Base-by-base conservation (phyloP, 1,284 basidiomycete genomes). In the Prillingera fragicola region DNA sequence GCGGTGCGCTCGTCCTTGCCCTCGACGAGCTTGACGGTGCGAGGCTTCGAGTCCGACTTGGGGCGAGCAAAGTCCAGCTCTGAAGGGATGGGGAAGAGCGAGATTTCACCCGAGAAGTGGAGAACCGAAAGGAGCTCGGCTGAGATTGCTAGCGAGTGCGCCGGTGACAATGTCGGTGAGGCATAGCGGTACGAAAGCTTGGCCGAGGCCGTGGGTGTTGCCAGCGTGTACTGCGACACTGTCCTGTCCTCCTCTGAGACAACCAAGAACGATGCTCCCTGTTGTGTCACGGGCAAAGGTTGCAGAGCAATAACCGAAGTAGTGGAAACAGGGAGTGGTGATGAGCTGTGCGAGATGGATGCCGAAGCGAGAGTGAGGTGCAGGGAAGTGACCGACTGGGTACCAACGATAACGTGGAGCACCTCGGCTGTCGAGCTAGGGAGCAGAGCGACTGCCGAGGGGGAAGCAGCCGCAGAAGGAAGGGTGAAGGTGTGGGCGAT, bases 171-270 rank as follows among this genome's bases (percentile, higher is more conserved):
- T 12, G 67, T 69, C 5, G 67, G 65, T 1, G 85, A 74, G 7
- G 84, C 42, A 80, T 76, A 65, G 72, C 80, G 50, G 79, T 65
- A 80, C 72, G 35, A 67, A 50, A 44, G 72, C 70, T 41, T 40
- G 57, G 70, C 47, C 64, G 70, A 22, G 18, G 45, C 73, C 69
- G 48, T 78, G 55, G 59, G 79, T 69, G 85, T 84, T 81, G 37
- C 82, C n/a, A 67, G 40, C 10, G 64, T 69, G 49, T 67, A 69
- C 49, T 69, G 67, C 5, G 64, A 83, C n/a, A 87, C 73, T 33
- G 84, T 80, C 17, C 86, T 79, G 67, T 89, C 86, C 23, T 77
- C 78, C 57, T 85, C 80, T 5, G 85, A 85, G 17, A 78, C 76
- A 5, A 85, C 84, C 32, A 84, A 70, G 65, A 89, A 85, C 7